Conservation (phyloP, 2,329 filamentous ascomycete species). For the Cladobotryum protrusum region DNA sequence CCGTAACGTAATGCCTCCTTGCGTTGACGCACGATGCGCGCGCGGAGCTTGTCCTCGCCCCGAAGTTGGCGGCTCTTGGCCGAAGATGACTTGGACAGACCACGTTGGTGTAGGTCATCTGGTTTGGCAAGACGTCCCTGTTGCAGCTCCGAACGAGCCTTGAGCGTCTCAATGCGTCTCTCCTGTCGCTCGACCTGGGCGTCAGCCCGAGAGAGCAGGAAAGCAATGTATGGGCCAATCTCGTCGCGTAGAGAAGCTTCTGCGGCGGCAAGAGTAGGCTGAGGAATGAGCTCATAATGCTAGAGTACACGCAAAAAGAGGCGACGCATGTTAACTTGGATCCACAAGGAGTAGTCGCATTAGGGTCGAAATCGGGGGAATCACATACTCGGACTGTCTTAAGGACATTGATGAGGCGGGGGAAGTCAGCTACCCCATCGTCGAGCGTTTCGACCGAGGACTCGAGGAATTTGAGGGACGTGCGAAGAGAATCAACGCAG, state of each 20-base stretch:
- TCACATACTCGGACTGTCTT: conserved; percentile 50
- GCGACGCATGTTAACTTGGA: conserved; percentile 4
- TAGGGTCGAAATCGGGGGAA: background rate
- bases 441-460: conserved; percentile 53
- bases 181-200: conserved; percentile 77
- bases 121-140: conserved; percentile 54
- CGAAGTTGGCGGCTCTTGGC: conserved; percentile 38
- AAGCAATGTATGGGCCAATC: conserved; percentile 78
- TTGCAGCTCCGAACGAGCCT: conserved; percentile 76
- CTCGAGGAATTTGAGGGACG: conserved; percentile 55
- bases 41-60: conserved; percentile 44
- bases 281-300: conserved; percentile 91
- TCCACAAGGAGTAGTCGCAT: background rate
- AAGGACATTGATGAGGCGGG: conserved; percentile 48
- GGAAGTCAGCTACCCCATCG: conserved; percentile 52
- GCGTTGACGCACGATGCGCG: conserved; percentile 64
- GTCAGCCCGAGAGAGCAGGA: conserved; percentile 74
- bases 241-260: conserved; percentile 81
- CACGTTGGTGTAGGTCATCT: conserved; percentile 10
- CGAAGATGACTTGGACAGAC: background rate
- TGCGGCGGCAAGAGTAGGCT: conserved; percentile 72
- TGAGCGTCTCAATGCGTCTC: conserved; percentile 74
- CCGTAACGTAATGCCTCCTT: conserved; percentile 83
- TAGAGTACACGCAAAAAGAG: conserved; percentile 28
- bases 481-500: conserved; percentile 54